Conservation (phyloP, 768 basidiomycete species). For the Lactarius psammicola region DNA sequence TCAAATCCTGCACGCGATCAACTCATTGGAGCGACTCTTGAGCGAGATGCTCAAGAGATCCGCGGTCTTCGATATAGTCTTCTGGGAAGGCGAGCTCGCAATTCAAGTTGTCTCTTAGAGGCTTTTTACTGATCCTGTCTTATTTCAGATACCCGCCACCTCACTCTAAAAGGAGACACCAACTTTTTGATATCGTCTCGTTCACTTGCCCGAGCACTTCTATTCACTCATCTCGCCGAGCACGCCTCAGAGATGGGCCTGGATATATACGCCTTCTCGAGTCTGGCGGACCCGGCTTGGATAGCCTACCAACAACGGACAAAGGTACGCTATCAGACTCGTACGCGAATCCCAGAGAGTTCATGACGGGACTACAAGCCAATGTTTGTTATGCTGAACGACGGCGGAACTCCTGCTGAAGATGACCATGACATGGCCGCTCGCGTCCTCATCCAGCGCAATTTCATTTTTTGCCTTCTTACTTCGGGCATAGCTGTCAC, state of each 20-base stretch:
- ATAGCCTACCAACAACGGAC: conserved; percentile 43
- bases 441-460: conserved; percentile 47
- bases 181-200: conserved; percentile 46
- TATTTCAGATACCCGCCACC: conserved; percentile 46
- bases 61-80: conserved; percentile 61
- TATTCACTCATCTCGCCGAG: conserved; percentile 48
- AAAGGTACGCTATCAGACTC: conserved; percentile 32
- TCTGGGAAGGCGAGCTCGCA: conserved; percentile 52
- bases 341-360: not conserved
- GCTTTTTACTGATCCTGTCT: not conserved
- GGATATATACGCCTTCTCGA: conserved; percentile 46
- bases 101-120: not conserved
- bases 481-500: conserved; percentile 50
- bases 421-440: conserved; percentile 26
- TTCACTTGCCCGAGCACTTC: conserved; percentile 49
- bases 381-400: conserved; percentile 63
- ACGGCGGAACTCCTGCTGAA: conserved; percentile 42
- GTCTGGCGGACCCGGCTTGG: conserved; percentile 51
- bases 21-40: conserved; percentile 52
- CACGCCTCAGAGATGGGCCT: conserved; percentile 37
- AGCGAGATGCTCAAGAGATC: conserved; percentile 48
- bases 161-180: conserved; percentile 42
- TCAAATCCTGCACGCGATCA: conserved; percentile 61
- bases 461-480: conserved; percentile 50
- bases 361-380: conserved; percentile 43